Conservation (phyloP, 2,329 filamentous ascomycete species). For the Fusarium penzigii region DNA sequence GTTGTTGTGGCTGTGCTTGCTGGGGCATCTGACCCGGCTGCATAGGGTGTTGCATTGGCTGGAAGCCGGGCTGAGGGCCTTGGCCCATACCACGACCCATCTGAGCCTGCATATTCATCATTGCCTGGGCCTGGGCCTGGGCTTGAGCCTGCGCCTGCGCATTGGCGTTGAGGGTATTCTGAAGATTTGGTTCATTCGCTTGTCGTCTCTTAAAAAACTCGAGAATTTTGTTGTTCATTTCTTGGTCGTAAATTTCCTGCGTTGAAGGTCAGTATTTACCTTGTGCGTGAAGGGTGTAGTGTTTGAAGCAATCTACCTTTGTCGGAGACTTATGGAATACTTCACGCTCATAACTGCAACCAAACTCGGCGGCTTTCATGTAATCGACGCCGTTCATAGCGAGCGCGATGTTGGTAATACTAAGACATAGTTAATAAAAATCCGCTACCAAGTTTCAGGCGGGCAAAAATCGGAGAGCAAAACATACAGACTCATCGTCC, state of each 20-base stretch:
- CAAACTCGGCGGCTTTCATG: constrained; percentile 43
- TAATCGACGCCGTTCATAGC: constrained; percentile 45
- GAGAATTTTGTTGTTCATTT: constrained; percentile 45
- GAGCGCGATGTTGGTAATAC: constrained; percentile 53
- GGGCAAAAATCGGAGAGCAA: neutral
- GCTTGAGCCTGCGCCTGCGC: constrained; percentile 43
- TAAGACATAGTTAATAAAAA: constrained; percentile 29
- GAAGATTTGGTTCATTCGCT: constrained; percentile 49
- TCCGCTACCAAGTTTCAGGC: neutral
- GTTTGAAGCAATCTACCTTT: constrained; percentile 41
- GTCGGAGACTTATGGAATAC: constrained; percentile 47
- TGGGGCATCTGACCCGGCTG: constrained; percentile 55
- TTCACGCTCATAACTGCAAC: constrained; percentile 50
- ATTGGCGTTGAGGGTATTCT: constrained; percentile 51
- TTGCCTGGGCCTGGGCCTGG: constrained; percentile 43
- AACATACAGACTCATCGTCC: constrained; percentile 45
- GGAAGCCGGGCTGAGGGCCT: constrained; percentile 54
- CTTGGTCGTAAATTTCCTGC: constrained; percentile 52
- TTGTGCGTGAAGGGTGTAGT: neutral
- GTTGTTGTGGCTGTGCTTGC: constrained; percentile 49
- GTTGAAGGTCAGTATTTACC: constrained; percentile 17
- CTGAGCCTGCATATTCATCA: constrained; percentile 56
- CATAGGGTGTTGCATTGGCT: constrained; percentile 60
- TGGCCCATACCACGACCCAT: constrained; percentile 54
- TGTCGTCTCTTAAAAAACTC: constrained; percentile 55